These are phyloP conservation scores for Diplodia intermedia DNA, from an alignment of 2,329 filamentous ascomycete genomes.

Conservation along the genomic window DNA sequence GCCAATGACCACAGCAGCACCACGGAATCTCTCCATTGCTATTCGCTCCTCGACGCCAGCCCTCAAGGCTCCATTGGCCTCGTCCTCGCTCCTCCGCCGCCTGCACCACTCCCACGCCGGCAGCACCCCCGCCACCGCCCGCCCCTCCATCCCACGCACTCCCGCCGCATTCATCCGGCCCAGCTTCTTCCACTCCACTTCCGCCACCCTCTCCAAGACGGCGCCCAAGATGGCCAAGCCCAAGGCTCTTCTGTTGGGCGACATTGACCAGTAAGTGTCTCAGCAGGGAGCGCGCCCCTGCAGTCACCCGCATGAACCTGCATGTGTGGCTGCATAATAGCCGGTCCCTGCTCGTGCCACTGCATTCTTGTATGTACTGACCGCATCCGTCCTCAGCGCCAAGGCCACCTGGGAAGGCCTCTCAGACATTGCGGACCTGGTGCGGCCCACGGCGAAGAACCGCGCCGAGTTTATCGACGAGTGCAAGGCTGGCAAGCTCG, in stretches of 20 bases:
- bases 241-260: constrained; percentile 68
- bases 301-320: constrained; percentile 1
- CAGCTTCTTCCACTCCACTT: not conserved
- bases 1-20: constrained; percentile 6
- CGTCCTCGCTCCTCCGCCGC: not conserved
- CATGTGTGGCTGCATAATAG: constrained; percentile 9
- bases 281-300: constrained; percentile 12
- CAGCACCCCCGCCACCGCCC: not conserved
- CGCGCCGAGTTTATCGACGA: constrained; percentile 74
- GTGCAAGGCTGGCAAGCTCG: constrained; percentile 68
- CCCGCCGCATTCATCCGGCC: constrained; percentile 1
- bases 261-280: constrained; percentile 66
- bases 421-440: constrained; percentile 67
- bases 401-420: constrained; percentile 69
- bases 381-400: constrained; percentile 60
- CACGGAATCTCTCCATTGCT: constrained; percentile 9
- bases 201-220: not conserved
- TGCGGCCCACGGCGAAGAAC: constrained; percentile 66
- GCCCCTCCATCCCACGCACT: not conserved
- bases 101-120: not conserved
- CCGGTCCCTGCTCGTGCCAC: constrained; percentile 7
- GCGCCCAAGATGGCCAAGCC: constrained; percentile 53
- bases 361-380: constrained; percentile 5
- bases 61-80: not conserved
- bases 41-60: not conserved